Base-by-base conservation (phyloP, 1,139 yeast species). In the Pichiaceae sp. region DNA sequence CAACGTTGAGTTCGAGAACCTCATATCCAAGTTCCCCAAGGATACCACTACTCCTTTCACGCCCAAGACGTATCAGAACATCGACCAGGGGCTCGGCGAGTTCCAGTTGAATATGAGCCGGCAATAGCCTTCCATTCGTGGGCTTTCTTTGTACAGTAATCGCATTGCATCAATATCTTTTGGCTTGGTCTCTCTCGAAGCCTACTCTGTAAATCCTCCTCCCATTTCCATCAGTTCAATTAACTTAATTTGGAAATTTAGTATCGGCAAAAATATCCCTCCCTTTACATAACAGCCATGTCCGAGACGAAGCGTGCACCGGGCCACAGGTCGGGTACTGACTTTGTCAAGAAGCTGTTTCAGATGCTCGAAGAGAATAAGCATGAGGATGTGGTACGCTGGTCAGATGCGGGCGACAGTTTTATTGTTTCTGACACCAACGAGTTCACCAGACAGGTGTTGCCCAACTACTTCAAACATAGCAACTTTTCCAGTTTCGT, bases 401-500 rank as follows among this genome's bases (percentile, higher is more conserved):
- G 97, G 97, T 78, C 94, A 1, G 72, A 71, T 24, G 56, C 57
- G 17, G 96, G 96, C 1, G 93, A 85, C 52, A 75, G 86, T 32
- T 91, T 91, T 60, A 85, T 91, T 33, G 95, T 91, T 24, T 58
- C 83, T 31, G 95, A 91, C 60, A 84, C 95, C 17, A 84, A 83
- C 52, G 93, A 82, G 49, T 91, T 91, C 57, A 86, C 96, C 40
- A 82, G 80, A 44, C 76, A 77, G 37, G 81, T 89, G 24, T 66
- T 91, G 36, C 97, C 97, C 14, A 75, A 78, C 41, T 94, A 87
- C 60, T 91, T 91, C 64, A 89, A 89, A 53, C 97, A 91, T 60
- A 77, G 87, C 41, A 91, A 91, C 62, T 89, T 86, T 62, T 93
- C 97, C 29, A 78, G 91, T 48, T 91, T 91, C 64, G 97, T 89